Percentiles rank a stretch among this genome's conserved stretches.
These are phyloP conservation scores for Phylloporus arenicola DNA, from an alignment of 768 basidiomycete genomes.

Conservation along the genomic window DNA sequence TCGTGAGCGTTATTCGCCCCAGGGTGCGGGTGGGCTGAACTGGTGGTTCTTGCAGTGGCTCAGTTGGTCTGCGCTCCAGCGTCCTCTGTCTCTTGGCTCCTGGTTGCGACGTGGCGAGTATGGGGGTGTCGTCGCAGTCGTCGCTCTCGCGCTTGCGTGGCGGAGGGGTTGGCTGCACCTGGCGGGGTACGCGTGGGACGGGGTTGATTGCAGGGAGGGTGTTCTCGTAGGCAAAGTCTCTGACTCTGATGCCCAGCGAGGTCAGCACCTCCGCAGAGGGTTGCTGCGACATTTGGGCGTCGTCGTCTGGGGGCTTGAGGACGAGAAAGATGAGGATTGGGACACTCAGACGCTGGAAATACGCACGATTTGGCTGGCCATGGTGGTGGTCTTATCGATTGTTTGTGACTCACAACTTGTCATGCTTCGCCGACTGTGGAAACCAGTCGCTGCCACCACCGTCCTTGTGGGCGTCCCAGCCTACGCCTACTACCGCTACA, in stretches of 20 bases:
- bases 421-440: conserved; percentile 68
- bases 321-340: neutral
- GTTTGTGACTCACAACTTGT: neutral
- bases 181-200: conserved; percentile 42
- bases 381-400: conserved; percentile 10
- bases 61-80: conserved; percentile 31
- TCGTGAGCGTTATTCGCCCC: conserved; percentile 14
- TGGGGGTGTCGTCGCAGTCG: conserved; percentile 14
- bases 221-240: conserved; percentile 67
- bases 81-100: conserved; percentile 21
- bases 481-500: conserved; percentile 52
- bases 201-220: conserved; percentile 56
- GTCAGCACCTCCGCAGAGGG: conserved; percentile 30
- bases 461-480: conserved; percentile 52
- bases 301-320: conserved; percentile 4
- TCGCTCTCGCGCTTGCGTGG: conserved; percentile 36
- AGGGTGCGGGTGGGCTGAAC: conserved; percentile 14
- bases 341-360: neutral
- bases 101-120: neutral
- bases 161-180: conserved; percentile 41
- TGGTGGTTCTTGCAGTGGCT: conserved; percentile 28
- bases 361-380: neutral
- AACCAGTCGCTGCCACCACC: conserved; percentile 52
- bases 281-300: conserved; percentile 29
- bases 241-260: conserved; percentile 38